Conservation (phyloP, 2,329 filamentous ascomycete genomes). For the Ceratocystis cubensis region DNA sequence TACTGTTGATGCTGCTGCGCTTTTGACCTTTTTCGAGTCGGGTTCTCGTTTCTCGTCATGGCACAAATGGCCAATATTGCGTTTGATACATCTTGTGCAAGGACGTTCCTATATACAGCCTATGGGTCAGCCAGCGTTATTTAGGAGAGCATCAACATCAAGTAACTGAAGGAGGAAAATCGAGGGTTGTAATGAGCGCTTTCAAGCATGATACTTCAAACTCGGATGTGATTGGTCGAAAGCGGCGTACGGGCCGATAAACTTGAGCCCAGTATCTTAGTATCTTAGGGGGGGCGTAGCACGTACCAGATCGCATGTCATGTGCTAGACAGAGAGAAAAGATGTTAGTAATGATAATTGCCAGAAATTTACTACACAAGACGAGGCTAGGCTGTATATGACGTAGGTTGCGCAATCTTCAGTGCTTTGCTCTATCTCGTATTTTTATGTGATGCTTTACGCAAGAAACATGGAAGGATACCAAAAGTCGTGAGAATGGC, state of each 20-base stretch:
- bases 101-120: constrained; percentile 60
- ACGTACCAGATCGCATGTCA: constrained; percentile 85
- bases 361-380: neutral
- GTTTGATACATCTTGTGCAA: constrained; percentile 94
- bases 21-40: constrained; percentile 67
- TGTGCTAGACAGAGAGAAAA: constrained; percentile 47
- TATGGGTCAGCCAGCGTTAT: too few relatives aligned
- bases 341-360: constrained; percentile 8
- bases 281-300: constrained; percentile 1
- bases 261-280: too few relatives aligned
- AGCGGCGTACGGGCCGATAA: neutral
- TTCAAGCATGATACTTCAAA: neutral
- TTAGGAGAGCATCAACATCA: too few relatives aligned
- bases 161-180: constrained; percentile 24
- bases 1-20: constrained; percentile 37
- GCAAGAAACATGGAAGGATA: neutral
- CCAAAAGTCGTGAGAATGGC: neutral
- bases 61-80: constrained; percentile 95
- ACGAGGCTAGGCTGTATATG: neutral
- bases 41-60: constrained; percentile 92
- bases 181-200: constrained; percentile 6
- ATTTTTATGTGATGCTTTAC: neutral
- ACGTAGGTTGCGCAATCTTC: neutral
- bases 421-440: neutral
- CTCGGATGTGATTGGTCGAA: neutral